Base-by-base conservation (phyloP, 2,329 filamentous ascomycete species). In the Cytospora mali region DNA sequence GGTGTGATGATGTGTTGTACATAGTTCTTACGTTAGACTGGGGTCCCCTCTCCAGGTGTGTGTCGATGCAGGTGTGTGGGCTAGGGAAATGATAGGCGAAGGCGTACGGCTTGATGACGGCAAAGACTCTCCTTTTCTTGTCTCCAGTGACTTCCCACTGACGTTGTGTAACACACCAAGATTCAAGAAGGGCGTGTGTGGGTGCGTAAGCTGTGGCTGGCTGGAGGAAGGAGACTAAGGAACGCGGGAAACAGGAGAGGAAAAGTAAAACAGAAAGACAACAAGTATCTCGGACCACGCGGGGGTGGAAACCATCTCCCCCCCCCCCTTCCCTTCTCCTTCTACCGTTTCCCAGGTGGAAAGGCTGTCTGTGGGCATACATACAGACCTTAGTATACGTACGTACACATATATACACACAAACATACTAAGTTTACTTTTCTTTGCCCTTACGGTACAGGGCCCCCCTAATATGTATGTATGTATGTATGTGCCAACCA, bases 61-160 rank as follows among this genome's bases (percentile, higher is more conserved):
- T 48, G 28, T 60, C 35, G 58, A 21, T 23, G n/a, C n/a, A 21
- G 42, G 58, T 54, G 27, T 54, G 50, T 53, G 51, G 58, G 31
- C 48, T 14, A 18, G 31, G 35, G 46, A 25, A 42, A 58, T 57
- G 48, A 62, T 55, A 62, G 55, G 55, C 51, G 61, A 62, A 21
- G n/a, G 23, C 13, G 16, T n/a, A 28, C 25, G 33, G 14, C 21
- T 29, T 35, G 53, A 21, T 28, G 33, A 29, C 18, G 25, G 51
- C n/a, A 33, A 14, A 54, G 57, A 60, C 28, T 42, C 28, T 35
- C 21, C n/a, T 33, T 18, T 27, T 28, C 21, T 16, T 3, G 42
- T 62, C 62, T 58, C 62, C 62, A 64, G 62, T 64, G 62, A 64
- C 51, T 55, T 64, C n/a, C 55, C 46, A 58, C 35, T 28, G 58